phyloP scores from a whole-genome alignment of 805 yeast genomes.

The Candida krabiensis region DNA sequence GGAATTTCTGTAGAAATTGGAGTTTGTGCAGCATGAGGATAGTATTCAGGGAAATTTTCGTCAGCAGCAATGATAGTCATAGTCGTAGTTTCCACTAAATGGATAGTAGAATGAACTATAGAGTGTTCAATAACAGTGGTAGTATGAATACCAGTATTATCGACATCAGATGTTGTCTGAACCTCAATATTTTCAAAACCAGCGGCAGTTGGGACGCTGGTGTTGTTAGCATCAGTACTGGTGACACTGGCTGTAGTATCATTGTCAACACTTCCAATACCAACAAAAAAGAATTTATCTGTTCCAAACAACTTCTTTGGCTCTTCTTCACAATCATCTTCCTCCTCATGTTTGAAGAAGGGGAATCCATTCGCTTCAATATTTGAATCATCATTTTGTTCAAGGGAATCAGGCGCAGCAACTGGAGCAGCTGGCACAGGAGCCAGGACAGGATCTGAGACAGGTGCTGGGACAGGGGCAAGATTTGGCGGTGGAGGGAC shows the following conservation, averaged over 20 bases:
- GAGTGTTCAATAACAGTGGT: constrained; percentile 4
- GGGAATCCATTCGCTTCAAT: constrained; percentile 13
- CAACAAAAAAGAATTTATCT: constrained; percentile 29
- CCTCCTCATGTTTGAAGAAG: constrained; percentile 10
- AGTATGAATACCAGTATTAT: too few relatives aligned
- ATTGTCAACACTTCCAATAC: constrained; percentile 24
- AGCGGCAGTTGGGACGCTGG: neutral
- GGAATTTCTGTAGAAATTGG: neutral
- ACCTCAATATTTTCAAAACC: too few relatives aligned
- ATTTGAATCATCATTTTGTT: constrained; percentile 2
- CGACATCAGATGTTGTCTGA: too few relatives aligned
- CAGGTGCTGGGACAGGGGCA: too few relatives aligned
- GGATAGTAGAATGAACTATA: constrained; percentile 1
- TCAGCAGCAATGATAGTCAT: constrained; percentile 1
- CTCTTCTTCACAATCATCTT: constrained; percentile 19
- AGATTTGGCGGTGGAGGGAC: too few relatives aligned
- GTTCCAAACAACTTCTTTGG: constrained; percentile 21
- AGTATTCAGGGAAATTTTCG: neutral
- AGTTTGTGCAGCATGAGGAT: neutral
- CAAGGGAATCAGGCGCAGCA: constrained; percentile 1
- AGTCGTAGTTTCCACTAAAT: constrained; percentile 1
- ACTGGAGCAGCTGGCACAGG: too few relatives aligned
- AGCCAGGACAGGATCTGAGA: too few relatives aligned
- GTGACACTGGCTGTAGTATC: too few relatives aligned
- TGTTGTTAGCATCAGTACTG: neutral